A percentile compares a stretch with the other conserved stretches of the same genome.
Conservation (phyloP, 352 stramenopile genomes). For the Pythium diclinum region DNA sequence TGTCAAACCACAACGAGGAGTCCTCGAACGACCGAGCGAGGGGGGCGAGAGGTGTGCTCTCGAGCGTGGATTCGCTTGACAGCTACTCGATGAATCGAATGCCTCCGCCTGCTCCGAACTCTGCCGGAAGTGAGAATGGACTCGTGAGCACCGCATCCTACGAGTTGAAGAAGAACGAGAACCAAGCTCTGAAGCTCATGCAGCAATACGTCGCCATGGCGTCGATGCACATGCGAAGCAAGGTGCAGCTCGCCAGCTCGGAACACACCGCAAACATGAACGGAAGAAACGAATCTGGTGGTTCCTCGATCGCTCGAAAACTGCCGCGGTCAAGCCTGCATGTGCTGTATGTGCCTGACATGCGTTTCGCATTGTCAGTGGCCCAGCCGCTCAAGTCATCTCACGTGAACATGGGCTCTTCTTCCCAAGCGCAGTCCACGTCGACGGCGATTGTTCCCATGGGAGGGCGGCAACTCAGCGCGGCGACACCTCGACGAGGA, state of each 20-base stretch:
- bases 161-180: conserved; percentile 74
- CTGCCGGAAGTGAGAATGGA: conserved; percentile 11
- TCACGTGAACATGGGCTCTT: conserved; percentile 16
- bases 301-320: conserved; percentile 16
- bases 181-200: conserved; percentile 79
- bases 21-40: conserved; percentile 6
- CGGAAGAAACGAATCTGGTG: conserved; percentile 11
- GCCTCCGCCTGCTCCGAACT: conserved; percentile 14
- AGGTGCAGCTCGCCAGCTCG: conserved; percentile 78
- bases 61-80: conserved; percentile 71
- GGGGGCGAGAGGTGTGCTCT: conserved; percentile 41
- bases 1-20: conserved; percentile 13
- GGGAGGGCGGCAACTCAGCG: conserved; percentile 23
- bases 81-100: conserved; percentile 34
- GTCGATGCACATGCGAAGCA: conserved; percentile 89
- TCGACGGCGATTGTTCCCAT: conserved; percentile 30
- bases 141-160: conserved; percentile 31
- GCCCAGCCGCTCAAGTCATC: conserved; percentile 25
- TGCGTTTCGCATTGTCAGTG: conserved; percentile 35
- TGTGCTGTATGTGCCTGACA: conserved; percentile 36
- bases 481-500: conserved; percentile 14
- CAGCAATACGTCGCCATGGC: conserved; percentile 86
- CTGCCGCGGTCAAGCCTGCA: conserved; percentile 29
- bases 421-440: conserved; percentile 20
- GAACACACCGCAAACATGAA: conserved; percentile 73